Conservation (phyloP, 1,284 basidiomycete species). For the Trametes polyzona region DNA sequence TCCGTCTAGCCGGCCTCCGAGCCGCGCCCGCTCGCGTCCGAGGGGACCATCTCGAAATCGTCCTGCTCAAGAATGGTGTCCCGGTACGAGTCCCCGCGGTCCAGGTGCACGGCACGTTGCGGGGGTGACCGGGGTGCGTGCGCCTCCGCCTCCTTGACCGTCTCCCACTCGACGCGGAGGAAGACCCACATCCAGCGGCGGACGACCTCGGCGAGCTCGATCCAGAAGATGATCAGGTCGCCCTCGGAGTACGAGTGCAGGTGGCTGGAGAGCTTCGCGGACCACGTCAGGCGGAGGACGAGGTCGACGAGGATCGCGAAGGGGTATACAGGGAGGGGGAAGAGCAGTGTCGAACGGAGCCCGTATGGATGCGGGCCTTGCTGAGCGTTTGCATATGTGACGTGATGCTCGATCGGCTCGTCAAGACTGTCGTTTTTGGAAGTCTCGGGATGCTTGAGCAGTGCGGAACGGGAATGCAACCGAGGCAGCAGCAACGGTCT, state of each 20-base stretch:
- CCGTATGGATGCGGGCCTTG: conserved; percentile 60
- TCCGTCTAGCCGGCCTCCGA: conserved; percentile 20
- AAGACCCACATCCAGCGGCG: conserved; percentile 98
- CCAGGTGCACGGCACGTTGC: conserved; percentile 3
- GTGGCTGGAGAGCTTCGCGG: conserved; percentile 88
- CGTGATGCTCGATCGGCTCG: conserved; percentile 22
- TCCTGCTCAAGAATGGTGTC: conserved; percentile 27
- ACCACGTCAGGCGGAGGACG: conserved; percentile 93
- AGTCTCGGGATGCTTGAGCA: conserved; percentile 19
- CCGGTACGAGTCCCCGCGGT: conserved; percentile 17
- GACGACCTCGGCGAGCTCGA: conserved; percentile 90
- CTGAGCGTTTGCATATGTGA: conserved; percentile 28
- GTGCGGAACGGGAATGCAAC: conserved; percentile 41
- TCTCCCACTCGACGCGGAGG: conserved; percentile 94
- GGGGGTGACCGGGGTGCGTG: conserved; percentile 28
- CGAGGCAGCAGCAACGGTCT: conserved; percentile 49
- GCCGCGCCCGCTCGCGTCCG: conserved; percentile 15
- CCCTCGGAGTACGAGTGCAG: conserved; percentile 85
- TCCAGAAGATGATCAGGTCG: conserved; percentile 84
- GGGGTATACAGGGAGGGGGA: conserved; percentile 87
- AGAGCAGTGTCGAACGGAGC: conserved; percentile 72
- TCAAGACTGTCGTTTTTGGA: conserved; percentile 31
- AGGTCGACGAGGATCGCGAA: conserved; percentile 85
- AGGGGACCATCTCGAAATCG: conserved; percentile 34
- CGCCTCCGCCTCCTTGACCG: conserved; percentile 52